A percentile compares a stretch with the other conserved stretches of the same genome.
These are phyloP conservation scores for Sapria himalayana DNA, from an alignment of 345 rosid genomes.

Conservation along the genomic window DNA sequence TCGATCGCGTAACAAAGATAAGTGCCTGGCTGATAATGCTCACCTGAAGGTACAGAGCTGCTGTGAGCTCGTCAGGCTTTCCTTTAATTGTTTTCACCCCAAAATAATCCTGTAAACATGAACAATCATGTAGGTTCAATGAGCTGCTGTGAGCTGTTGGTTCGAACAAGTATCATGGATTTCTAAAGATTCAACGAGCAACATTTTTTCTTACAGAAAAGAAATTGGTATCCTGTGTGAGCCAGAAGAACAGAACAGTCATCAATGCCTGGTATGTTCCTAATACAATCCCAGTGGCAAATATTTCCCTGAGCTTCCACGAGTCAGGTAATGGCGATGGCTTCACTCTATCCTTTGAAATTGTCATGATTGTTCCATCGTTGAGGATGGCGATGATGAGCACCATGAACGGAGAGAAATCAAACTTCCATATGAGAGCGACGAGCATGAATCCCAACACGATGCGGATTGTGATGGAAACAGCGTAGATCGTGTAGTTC, in stretches of 20 bases:
- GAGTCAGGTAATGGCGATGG: conserved; percentile 72
- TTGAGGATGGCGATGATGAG: conserved; percentile 62
- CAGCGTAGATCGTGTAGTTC: conserved; percentile 80
- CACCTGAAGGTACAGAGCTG: conserved; percentile 76
- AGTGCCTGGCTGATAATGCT: conserved; percentile 82
- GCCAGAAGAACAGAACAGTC: conserved; percentile 47
- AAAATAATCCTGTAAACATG: conserved; percentile 20
- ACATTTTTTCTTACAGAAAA: conserved; percentile 29
- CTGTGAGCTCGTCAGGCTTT: conserved; percentile 26
- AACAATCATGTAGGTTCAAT: not conserved
- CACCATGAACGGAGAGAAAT: conserved; percentile 75
- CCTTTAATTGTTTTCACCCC: conserved; percentile 26
- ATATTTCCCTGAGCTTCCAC: conserved; percentile 68
- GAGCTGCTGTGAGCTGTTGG: not conserved
- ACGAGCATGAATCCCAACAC: conserved; percentile 62
- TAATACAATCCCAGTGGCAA: conserved; percentile 47
- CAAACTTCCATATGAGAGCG: conserved; percentile 59
- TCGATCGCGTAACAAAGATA: conserved; percentile 62
- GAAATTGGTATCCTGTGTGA: conserved; percentile 32
- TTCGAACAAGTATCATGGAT: too few species aligned
- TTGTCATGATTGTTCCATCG: conserved; percentile 80
- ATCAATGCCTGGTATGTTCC: conserved; percentile 54
- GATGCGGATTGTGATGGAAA: conserved; percentile 69
- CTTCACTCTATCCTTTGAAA: conserved; percentile 58
- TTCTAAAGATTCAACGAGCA: not conserved